Evolutionary conservation across 2,329 filamentous ascomycete species (phyloP), one percentile per base, ranked within the genome.

Genomic region (Catunica adiposa): DNA sequence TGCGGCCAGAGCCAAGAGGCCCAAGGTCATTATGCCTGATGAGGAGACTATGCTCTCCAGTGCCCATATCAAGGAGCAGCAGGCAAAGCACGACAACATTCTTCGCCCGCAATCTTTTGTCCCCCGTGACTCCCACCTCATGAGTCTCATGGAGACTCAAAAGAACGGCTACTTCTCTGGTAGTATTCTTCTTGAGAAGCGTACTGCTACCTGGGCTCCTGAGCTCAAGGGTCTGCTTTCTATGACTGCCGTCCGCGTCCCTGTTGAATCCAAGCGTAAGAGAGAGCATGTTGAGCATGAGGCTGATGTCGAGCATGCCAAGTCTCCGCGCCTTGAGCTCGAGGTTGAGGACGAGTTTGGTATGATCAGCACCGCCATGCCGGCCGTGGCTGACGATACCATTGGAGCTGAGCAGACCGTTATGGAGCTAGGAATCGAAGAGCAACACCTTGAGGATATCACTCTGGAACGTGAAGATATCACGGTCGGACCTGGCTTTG

Each of bases 181-280:
- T 3, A 89, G 80, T 63, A 83, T 95, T 60, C 82, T 96, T 70
- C 83, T 86, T 54, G 87, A 89, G 59, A 86, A 83, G 38, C 81
- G 86, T 60, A 83, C 82, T 62, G 77, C 79, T 61, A 80, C 79
- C 44, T 96, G 89, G 89, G 90, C 90, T 2, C 90, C 90, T 0
- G 92, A 98, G 69, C 76, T 98, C 20, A 83, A 87, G 59, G 88
- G 85, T n/a, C 80, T 98, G 63, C 73, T 97, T n/a, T 94, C 89
- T 1, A 73, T 96, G 44, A 87, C 94, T 61, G 77, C 86, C 14
- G 77, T 94, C 15, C 82, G 83, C 59, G 81, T 81, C 57, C 77
- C 83, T 44, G 84, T 82, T 57, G 88, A 94, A 59, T 76, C 90
- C 56, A 98, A 97, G 77, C 80, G 92, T 58, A 98, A 98, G 76